phyloP scores from a whole-genome alignment of 2,329 filamentous ascomycete species.

The Phaeosphaeriaceae sp. region DNA sequence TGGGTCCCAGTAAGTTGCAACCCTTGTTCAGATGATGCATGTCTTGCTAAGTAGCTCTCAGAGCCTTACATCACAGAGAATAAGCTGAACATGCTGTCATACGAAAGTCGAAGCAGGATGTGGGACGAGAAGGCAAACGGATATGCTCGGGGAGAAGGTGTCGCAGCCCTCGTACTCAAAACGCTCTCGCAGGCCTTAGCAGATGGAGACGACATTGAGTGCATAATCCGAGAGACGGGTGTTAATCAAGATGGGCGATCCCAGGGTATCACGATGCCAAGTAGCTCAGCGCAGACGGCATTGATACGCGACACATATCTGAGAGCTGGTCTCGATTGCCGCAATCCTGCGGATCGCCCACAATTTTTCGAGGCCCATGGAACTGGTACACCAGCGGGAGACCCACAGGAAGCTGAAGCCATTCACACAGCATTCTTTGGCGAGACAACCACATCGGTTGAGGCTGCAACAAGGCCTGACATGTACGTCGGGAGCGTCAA shows the following conservation, averaged over 20 bases:
- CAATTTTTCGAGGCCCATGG: conserved; percentile 53
- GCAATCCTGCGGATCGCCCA: conserved; percentile 32
- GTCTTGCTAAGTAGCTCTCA: background rate
- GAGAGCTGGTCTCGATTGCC: conserved; percentile 48
- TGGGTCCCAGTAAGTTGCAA: conserved; percentile 10
- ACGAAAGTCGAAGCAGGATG: conserved; percentile 11
- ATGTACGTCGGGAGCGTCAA: conserved; percentile 26
- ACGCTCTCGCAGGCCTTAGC: conserved; percentile 30
- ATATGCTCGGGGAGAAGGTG: conserved; percentile 30
- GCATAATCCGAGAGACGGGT: conserved; percentile 36
- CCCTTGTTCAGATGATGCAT: no score
- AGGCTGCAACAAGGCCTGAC: no score
- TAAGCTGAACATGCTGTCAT: conserved; percentile 2
- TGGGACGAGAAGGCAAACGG: conserved; percentile 27
- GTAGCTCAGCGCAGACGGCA: conserved; percentile 54
- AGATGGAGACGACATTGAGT: conserved; percentile 41
- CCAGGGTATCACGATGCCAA: conserved; percentile 57
- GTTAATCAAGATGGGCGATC: conserved; percentile 9
- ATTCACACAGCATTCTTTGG: conserved; percentile 3
- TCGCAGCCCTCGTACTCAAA: conserved; percentile 54
- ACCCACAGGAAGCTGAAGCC: conserved; percentile 26
- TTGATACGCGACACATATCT: conserved; percentile 38
- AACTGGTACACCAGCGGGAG: conserved; percentile 65
- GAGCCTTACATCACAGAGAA: background rate
- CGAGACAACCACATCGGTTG: no score